Conservation (phyloP, 176 grass and related monocot genomes). For the Avena atlantica region DNA sequence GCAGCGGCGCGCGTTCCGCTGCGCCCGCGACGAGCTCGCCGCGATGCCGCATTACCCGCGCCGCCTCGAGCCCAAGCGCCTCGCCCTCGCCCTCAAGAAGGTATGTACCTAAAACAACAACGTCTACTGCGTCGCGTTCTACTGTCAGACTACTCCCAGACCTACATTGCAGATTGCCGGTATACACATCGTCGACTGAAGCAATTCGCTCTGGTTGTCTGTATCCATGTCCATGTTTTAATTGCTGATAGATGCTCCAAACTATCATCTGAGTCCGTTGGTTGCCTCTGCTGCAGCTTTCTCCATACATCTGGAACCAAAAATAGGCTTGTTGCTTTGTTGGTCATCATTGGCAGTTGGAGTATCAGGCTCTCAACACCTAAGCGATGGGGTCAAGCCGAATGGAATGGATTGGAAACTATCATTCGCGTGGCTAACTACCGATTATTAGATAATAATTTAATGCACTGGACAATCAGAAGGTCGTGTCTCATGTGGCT, state of each 20-base stretch:
- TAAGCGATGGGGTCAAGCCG: constrained; percentile 47
- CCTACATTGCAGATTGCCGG: too few relatives aligned
- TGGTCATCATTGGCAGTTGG: constrained; percentile 43
- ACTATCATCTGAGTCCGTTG: background rate
- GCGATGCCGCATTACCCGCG: constrained; percentile 73
- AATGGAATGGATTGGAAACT: background rate
- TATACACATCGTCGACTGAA: too few relatives aligned
- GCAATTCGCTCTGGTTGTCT: background rate
- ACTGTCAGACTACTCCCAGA: too few relatives aligned
- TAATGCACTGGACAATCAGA: constrained; percentile 2
- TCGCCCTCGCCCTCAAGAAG: constrained; percentile 93
- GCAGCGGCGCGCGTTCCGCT: constrained; percentile 83
- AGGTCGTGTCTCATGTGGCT: constrained; percentile 27
- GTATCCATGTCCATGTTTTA: constrained; percentile 13
- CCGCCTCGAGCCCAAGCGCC: constrained; percentile 77
- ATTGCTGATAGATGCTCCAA: background rate
- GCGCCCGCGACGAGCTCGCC: constrained; percentile 73
- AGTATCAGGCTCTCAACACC: constrained; percentile 56
- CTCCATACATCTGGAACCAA: constrained; percentile 3
- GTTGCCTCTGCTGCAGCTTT: constrained; percentile 5
- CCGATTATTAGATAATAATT: constrained; percentile 21
- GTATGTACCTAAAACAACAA: constrained; percentile 28
- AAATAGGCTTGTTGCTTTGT: constrained; percentile 25
- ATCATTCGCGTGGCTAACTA: constrained; percentile 41
- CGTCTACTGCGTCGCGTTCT: too few relatives aligned